These are phyloP conservation scores for Vachellia collinsii DNA, from an alignment of 306 rosid species.

Conservation along the genomic window DNA sequence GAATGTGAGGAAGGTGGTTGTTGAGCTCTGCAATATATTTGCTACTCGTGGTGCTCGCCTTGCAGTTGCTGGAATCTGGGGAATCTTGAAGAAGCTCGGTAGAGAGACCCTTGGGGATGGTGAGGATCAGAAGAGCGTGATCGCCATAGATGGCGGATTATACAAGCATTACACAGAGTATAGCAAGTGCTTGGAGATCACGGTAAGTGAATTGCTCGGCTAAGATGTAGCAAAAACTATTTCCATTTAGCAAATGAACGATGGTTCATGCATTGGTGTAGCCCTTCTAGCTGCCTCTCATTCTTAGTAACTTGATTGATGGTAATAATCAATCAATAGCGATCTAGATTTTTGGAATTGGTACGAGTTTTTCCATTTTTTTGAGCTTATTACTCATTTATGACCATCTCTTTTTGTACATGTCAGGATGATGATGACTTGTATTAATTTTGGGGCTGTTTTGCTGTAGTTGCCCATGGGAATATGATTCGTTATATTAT, in stretches of 20 bases:
- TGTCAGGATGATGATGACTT: conserved; percentile 18
- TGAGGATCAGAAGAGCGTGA: conserved; percentile 55
- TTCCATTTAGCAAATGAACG: conserved; percentile 63
- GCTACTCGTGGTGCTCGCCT: conserved; percentile 90
- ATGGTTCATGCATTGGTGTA: conserved; percentile 95
- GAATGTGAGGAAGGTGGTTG: conserved; percentile 59
- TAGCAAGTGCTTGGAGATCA: conserved; percentile 70
- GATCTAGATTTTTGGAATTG: conserved; percentile 23
- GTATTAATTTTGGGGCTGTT: conserved; percentile 16
- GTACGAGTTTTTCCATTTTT: conserved; percentile 21
- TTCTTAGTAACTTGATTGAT: conserved; percentile 56
- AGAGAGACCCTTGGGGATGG: conserved; percentile 49
- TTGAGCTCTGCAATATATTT: conserved; percentile 72
- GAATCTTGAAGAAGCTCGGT: conserved; percentile 80
- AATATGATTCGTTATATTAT: conserved; percentile 1
- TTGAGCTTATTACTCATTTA: conserved; percentile 15
- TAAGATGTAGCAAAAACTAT: conserved; percentile 52
- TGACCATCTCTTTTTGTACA: conserved; percentile 10
- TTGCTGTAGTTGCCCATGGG: conserved; percentile 20
- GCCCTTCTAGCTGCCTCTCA: conserved; percentile 87
- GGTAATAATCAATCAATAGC: conserved; percentile 33
- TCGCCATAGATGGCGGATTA: conserved; percentile 91
- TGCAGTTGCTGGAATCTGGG: conserved; percentile 81
- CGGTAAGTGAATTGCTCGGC: conserved; percentile 73
- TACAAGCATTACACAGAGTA: conserved; percentile 79